phyloP scores from a whole-genome alignment of 805 yeast species.

The Saturnispora mendoncae region DNA sequence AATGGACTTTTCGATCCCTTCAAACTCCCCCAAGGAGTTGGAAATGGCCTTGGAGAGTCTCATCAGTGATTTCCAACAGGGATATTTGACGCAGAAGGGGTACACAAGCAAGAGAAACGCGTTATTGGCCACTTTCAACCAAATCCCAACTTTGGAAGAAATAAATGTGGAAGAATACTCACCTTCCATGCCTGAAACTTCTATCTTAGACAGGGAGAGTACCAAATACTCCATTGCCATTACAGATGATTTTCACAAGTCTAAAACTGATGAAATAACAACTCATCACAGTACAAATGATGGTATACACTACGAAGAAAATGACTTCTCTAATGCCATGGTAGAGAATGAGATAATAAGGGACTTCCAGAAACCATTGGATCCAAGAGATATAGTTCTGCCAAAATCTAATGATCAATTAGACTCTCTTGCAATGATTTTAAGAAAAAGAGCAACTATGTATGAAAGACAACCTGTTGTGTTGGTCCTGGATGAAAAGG shows the following conservation, averaged over 20 bases:
- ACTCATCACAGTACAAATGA: conserved; percentile 2
- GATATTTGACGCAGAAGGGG: conserved; percentile 67
- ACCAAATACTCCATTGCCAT: conserved; percentile 7
- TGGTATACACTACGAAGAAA: not conserved
- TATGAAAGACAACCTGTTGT: conserved; percentile 66
- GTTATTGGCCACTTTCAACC: conserved; percentile 16
- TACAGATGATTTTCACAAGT: conserved; percentile 8
- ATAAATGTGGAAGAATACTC: conserved; percentile 7
- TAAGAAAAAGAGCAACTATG: conserved; percentile 62
- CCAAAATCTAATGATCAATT: conserved; percentile 31
- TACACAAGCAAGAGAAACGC: conserved; percentile 49
- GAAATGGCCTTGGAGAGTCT: conserved; percentile 35
- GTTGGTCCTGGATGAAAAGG: conserved; percentile 61
- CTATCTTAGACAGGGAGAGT: conserved; percentile 1
- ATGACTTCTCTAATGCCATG: not conserved
- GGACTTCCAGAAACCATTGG: conserved; percentile 50
- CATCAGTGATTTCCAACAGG: conserved; percentile 49
- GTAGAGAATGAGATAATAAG: conserved; percentile 16
- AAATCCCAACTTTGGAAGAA: not conserved
- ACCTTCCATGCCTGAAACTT: not conserved
- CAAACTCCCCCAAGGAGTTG: conserved; percentile 29
- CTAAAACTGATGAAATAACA: conserved; percentile 5
- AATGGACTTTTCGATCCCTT: conserved; percentile 43
- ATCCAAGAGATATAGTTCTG: conserved; percentile 41
- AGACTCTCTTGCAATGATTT: conserved; percentile 60